phyloP scores from a whole-genome alignment of 192 early-diverging fungal genomes.

The Rhizoclosmatium sp. region DNA sequence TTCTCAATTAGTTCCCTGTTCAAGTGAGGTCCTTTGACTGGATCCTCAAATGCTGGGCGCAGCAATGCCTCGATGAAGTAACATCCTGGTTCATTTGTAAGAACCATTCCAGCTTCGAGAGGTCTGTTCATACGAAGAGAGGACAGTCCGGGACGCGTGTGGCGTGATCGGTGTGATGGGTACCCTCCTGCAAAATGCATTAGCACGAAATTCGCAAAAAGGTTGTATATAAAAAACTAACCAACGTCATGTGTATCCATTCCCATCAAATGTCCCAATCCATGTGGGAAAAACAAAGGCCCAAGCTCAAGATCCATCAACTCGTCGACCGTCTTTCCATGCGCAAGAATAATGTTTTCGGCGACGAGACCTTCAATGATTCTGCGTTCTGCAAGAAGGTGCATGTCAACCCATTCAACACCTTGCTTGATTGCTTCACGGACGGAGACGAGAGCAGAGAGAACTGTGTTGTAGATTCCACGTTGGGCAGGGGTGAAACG shows the following conservation, averaged over 20 bases:
- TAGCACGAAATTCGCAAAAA: no score
- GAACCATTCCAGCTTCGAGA: slow-evolving; percentile 80
- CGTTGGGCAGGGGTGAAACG: slow-evolving; percentile 73
- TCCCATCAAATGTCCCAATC: slow-evolving; percentile 89
- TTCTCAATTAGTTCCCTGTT: slow-evolving; percentile 69
- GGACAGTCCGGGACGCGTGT: slow-evolving; percentile 73
- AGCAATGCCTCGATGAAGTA: slow-evolving; percentile 91
- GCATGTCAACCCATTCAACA: slow-evolving; percentile 88
- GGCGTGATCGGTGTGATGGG: slow-evolving; percentile 72
- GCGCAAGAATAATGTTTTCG: slow-evolving; percentile 69
- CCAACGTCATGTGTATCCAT: slow-evolving; percentile 61
- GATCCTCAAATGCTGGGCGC: slow-evolving; percentile 52
- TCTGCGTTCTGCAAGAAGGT: slow-evolving; percentile 68
- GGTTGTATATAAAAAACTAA: no score
- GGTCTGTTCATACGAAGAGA: slow-evolving; percentile 79
- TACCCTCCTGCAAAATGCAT: slow-evolving; percentile 55
- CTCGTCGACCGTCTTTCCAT: slow-evolving; percentile 62
- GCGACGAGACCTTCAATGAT: slow-evolving; percentile 73
- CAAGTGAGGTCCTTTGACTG: slow-evolving; percentile 65
- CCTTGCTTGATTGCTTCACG: slow-evolving; percentile 70
- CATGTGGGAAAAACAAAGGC: slow-evolving; percentile 90
- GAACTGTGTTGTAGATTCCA: slow-evolving; percentile 80
- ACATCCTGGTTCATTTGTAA: slow-evolving; percentile 90
- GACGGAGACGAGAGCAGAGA: slow-evolving; percentile 83
- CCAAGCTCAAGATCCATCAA: slow-evolving; percentile 73